Base-by-base conservation (phyloP, 176 grass and related monocot species). In the Metroxylon sagu region DNA sequence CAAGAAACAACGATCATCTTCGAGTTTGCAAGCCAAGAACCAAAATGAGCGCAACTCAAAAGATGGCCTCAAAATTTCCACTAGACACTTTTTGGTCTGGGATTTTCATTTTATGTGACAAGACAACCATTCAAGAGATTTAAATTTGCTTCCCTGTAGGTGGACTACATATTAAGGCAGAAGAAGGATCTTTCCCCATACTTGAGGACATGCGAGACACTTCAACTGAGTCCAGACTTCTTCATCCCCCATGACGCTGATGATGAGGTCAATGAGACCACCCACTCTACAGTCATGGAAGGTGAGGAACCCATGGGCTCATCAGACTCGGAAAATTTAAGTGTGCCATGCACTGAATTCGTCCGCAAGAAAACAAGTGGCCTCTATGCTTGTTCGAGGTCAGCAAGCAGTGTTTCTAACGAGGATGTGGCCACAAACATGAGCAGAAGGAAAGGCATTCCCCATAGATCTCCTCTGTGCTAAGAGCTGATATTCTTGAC, bases 151-250 rank as follows among this genome's bases (percentile, higher is more conserved):
- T 43, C 35, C 76, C 39, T 52, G 56, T 73, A 96, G 91, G 91
- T 96, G 53, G 91, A 96, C 48, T 90, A 85, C 52, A 78, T 96
- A 73, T 49, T 96, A 74, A 63, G 80, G 28, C 74, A 85, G 62
- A 83, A 83, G 72, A 90, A 85, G 63, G 76, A 90, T 26, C 63
- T 96, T 56, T 79, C 83, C 28, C 61, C 68, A 14, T 96, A 87
- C 67, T 69, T 96, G 79, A 82, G 83, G 29, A 70, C 80, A 65
- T 96, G 91, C 75, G 90, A 90, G 72, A 84, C 28, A 16, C 79
- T 96, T 75, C 86, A 96, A 79, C 81, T 96, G 74, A 85, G 91
- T 15, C 91, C 91, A 39, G 91, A 96, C 29, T 96, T 96, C 75
- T 90, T 90, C 83, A 87, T 96, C 71, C 91, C 91, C 62, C 77